Evolutionary conservation across 2,329 filamentous ascomycete genomes (phyloP), one percentile per base, ranked within the genome.

Genomic region (Phaeosphaeriaceae sp.): DNA sequence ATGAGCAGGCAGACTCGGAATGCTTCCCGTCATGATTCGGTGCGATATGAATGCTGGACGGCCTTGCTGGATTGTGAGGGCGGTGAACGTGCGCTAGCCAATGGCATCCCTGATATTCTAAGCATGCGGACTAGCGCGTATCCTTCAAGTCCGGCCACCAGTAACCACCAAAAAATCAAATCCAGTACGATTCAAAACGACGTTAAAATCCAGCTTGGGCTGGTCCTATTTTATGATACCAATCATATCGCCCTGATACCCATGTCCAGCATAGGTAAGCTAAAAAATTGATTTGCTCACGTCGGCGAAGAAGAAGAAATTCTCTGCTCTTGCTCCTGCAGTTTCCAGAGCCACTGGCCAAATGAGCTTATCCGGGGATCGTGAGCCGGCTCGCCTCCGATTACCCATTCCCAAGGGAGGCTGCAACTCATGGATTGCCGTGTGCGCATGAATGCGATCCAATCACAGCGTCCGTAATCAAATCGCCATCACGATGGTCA

Each of bases 51-150:
- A 43, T 55, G 55, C 49, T 55, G 40, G 58, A 48, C 44, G 47
- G 50, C 55, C 52, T 50, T 48, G 50, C 45, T 55, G 17, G 35
- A 49, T 50, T 50, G 44, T 43, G 42, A 54, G 50, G 33, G 57
- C 57, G 57, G 57, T 60, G 57, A 60, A 60, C 48, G 52, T 43
- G 39, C 30, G 34, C n/a, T 8, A 48, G 60, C 61, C 62, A 65
- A 65, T 65, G 46, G 48, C 16, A 26, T 12, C 26, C 18, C 30
- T 48, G 51, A 47, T 52, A 65, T 63, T 62, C 46, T 65, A 63
- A 65, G 58, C 62, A 33, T 34, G 34, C 40, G 37, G 33, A 44
- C 50, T 63, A 57, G 58, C 58, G 53, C 44, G 13, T 30, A 28
- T 39, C 37, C 42, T 50, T 33, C 41, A 51, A 49, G 23, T 43